Conservation (phyloP, 805 yeast species). For the Wickerhamomyces bisporus region DNA sequence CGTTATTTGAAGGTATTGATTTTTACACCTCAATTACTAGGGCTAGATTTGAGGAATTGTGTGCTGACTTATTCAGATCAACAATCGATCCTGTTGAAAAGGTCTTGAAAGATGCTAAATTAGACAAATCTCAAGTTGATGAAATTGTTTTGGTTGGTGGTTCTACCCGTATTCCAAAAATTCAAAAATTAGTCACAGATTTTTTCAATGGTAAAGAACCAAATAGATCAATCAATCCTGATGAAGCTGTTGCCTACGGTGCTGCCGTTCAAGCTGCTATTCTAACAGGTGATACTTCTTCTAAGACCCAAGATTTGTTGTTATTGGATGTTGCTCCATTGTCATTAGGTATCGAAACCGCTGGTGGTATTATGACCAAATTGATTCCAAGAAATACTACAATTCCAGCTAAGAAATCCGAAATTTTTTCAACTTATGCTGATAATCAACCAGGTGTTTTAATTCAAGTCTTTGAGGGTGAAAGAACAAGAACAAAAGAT, state of each 20-base stretch:
- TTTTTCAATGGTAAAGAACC: conserved; percentile 99
- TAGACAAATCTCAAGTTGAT: conserved; percentile 86
- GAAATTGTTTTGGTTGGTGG: conserved; percentile 98
- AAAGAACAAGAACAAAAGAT: conserved; percentile 94
- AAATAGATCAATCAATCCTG: conserved; percentile 97
- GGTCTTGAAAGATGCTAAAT: conserved; percentile 90
- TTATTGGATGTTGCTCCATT: conserved; percentile 98
- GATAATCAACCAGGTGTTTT: conserved; percentile 99
- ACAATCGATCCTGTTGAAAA: conserved; percentile 95
- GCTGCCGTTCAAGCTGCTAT: conserved; percentile 99
- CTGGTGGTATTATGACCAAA: conserved; percentile 99
- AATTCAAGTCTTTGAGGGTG: conserved; percentile 98
- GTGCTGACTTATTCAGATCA: conserved; percentile 93
- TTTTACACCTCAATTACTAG: conserved; percentile 97
- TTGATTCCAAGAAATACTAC: conserved; percentile 98
- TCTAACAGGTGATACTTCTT: conserved; percentile 93
- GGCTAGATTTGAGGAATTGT: conserved; percentile 97
- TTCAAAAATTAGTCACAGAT: conserved; percentile 94
- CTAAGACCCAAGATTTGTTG: conserved; percentile 95
- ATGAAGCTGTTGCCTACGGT: conserved; percentile 99
- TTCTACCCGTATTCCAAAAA: conserved; percentile 98
- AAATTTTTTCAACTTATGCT: conserved; percentile 95
- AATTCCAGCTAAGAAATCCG: conserved; percentile 97
- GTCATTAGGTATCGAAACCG: conserved; percentile 98
- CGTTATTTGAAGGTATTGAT: conserved; percentile 93